Conservation (phyloP, 75 land plant species). For the Sequoiadendron giganteum region DNA sequence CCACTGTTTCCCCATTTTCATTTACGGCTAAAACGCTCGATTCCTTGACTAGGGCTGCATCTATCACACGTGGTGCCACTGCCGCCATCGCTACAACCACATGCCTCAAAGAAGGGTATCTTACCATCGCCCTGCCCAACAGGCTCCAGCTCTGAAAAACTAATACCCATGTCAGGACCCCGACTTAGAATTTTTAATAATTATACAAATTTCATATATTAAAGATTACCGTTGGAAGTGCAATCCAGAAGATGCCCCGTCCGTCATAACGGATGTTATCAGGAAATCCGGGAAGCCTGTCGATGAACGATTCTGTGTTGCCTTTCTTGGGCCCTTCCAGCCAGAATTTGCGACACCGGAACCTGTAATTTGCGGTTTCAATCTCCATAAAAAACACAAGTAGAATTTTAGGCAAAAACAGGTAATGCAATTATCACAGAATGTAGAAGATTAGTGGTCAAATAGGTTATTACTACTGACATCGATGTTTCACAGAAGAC, state of each 20-base stretch:
- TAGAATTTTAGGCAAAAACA: not conserved
- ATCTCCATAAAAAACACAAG: not conserved
- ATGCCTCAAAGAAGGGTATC: conserved; percentile 37
- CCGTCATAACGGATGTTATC: conserved; percentile 70
- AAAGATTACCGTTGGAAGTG: conserved; percentile 27
- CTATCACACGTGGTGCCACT: not conserved
- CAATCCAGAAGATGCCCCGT: conserved; percentile 62
- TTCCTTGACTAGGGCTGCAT: not conserved
- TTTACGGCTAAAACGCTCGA: conserved; percentile 42
- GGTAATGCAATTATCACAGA: no score
- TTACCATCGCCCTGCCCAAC: not conserved
- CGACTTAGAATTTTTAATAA: not conserved
- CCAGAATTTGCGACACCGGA: conserved; percentile 27
- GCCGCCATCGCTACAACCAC: conserved; percentile 11
- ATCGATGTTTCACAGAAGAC: conserved; percentile 55
- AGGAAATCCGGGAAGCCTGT: conserved; percentile 62
- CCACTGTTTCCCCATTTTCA: conserved; percentile 42
- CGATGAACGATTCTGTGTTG: conserved; percentile 40
- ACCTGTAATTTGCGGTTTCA: not conserved
- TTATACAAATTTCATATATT: not conserved
- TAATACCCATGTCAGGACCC: not conserved
- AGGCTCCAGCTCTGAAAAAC: not conserved
- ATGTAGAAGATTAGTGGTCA: not conserved
- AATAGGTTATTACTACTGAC: conserved; percentile 24
- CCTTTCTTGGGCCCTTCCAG: conserved; percentile 58